Evolutionary conservation across 208 protist species (phyloP), one percentile per base, ranked within the genome.

Genomic region (Porcisia hertigi): DNA sequence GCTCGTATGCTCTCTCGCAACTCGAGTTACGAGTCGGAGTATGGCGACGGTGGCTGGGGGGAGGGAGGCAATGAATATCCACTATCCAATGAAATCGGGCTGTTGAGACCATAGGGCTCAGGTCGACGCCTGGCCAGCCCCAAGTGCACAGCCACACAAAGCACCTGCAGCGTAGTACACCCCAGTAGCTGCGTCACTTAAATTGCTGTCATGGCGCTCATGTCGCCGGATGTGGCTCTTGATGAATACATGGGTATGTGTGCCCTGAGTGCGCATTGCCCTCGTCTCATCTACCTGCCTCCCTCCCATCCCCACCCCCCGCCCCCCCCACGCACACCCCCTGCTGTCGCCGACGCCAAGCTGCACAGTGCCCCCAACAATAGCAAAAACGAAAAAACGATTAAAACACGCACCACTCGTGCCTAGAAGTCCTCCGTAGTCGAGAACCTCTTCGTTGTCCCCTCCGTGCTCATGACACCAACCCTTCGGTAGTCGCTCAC

Each of bases 401-500:
- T n/a, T 3, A 20, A 34, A 12, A 49, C n/a, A 23, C 18, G 2
- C 57, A 58, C 16, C 16, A 36, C 36, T 23, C 11, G 16, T 0
- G 47, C 14, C 67, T 91, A 99, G 80, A 99, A 99, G 71, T 98
- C 97, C 58, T 91, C 93, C 34, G 95, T 88, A 9, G 98, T 81
- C 49, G 87, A 83, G 81, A 99, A 99, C 71, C 89, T 91, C 77
- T 94, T 97, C 71, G 83, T 79, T 60, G 59, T 86, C 39, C 81
- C 87, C 65, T 94, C 91, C 36, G 71, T 65, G 83, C 83, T 91
- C 94, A 98, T 99, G 52, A 99, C 98, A 76, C 98, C 98, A 16
- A 96, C 90, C 92, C 99, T 99, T 82, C 98, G 92, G 86, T 99
- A 99, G 84, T 99, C 99, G 52, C 97, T 96, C 34, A 99, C 99